Evolutionary conservation across 371 early-diverging fungal genomes (phyloP), one percentile per base, ranked within the genome.

Genomic region (Batkoa obscura): DNA sequence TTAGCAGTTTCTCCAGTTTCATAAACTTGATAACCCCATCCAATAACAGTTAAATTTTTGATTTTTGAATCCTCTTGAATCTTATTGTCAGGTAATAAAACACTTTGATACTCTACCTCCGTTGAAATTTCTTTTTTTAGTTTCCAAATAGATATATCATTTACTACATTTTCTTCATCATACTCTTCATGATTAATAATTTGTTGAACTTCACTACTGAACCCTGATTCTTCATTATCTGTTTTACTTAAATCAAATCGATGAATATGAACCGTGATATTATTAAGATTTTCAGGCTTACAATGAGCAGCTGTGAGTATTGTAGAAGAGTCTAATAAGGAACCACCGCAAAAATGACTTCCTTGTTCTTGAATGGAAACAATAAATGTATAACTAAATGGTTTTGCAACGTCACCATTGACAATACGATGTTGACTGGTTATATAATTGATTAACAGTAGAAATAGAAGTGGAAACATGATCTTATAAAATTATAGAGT

Each of bases 251-350:
- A 6, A 32, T 48, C 33, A 32, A 32, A 33, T 9, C 49, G 49
- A 23, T 48, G 49, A n/a, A n/a, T 23, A 32, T 32, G 23, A 15
- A 48, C 32, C 10, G 23, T 17, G 33, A 9, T 32, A 5, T 31
- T 8, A 9, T 31, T 4, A 6, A 31, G 5, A 31, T 30, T 30
- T 31, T 9, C 3, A 6, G 3, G 39, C 9, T 6, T 6, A 33
- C 49, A 48, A n/a, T 48, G 49, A 32, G 49, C 49, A 8, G 49
- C 49, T 48, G 49, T 48, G 15, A 48, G 10, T 9, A 48, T 32
- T 31, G 49, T 31, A 6, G 23, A 2, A 5, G 9, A 9, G 32
- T 48, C 33, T 17, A 31, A 32, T 32, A 17, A 6, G 3, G 32
- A 9, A 31, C 49, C 49, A 31, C 49, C 49, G 33, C 49, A 48